phyloP scores from a whole-genome alignment of 306 rosid genomes.

The Dalbergia cochinchinensis region DNA sequence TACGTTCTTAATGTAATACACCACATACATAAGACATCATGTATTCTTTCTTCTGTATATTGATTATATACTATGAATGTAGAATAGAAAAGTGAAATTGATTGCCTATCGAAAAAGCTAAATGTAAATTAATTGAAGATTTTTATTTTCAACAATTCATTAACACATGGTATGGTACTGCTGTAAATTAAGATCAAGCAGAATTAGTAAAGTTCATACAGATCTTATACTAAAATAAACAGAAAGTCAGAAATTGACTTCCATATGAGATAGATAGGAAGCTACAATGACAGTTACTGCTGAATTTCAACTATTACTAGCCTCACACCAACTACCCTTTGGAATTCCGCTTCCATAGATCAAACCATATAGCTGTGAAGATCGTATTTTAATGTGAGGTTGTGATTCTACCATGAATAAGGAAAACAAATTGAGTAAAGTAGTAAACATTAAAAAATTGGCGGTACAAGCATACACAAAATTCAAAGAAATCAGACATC shows the following conservation, averaged over 20 bases:
- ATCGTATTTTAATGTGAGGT: slow-evolving; percentile 77
- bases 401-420: slow-evolving; percentile 83
- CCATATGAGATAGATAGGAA: slow-evolving; percentile 32
- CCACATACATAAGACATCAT: neutral
- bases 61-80: slow-evolving; percentile 8
- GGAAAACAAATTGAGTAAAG: slow-evolving; percentile 35
- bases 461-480: slow-evolving; percentile 18
- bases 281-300: slow-evolving; percentile 19
- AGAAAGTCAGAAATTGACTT: slow-evolving; percentile 1
- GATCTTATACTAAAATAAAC: slow-evolving; percentile 6
- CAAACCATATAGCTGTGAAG: slow-evolving; percentile 98
- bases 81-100: slow-evolving; percentile 11
- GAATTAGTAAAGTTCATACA: neutral
- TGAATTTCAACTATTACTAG: slow-evolving; percentile 43
- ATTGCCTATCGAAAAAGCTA: neutral
- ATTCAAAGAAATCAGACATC: slow-evolving; percentile 30
- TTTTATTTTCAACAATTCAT: slow-evolving; percentile 1
- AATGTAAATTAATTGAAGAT: neutral
- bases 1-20: neutral
- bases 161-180: neutral
- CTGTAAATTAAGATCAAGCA: slow-evolving; percentile 30
- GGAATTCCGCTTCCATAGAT: slow-evolving; percentile 99
- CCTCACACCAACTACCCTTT: slow-evolving; percentile 98
- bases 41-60: slow-evolving; percentile 31
- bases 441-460: slow-evolving; percentile 27